Evolutionary conservation across 2,329 filamentous ascomycete genomes (phyloP).

Genomic region (Hypoxylon sp.): DNA sequence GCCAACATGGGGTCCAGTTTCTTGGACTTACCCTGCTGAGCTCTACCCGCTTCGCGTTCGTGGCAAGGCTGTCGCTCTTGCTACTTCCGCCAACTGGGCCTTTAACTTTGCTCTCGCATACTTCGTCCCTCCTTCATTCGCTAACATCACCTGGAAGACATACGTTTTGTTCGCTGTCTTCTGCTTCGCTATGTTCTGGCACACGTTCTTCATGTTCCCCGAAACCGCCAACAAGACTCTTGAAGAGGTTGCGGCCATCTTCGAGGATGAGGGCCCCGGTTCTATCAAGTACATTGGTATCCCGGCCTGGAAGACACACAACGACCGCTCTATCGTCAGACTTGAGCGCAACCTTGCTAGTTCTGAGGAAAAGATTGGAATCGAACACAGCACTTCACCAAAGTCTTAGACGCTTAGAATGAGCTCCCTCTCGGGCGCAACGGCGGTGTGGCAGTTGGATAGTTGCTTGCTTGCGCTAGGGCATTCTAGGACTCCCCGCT

Average conservation of each 20-base stretch:
- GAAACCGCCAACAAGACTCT: slow-evolving; percentile 70
- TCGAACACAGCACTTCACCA: slow-evolving; percentile 43
- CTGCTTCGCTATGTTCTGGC: slow-evolving; percentile 64
- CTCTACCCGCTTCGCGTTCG: slow-evolving; percentile 63
- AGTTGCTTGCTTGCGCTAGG: slow-evolving; percentile 4
- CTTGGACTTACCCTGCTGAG: slow-evolving; percentile 65
- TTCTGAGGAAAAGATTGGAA: slow-evolving; percentile 55
- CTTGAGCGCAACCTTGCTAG: slow-evolving; percentile 56
- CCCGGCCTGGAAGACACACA: slow-evolving; percentile 61
- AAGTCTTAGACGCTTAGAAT: slow-evolving; percentile 33
- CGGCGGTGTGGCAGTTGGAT: neutral
- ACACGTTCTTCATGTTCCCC: slow-evolving; percentile 70
- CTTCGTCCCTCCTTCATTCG: slow-evolving; percentile 64
- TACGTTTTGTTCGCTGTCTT: slow-evolving; percentile 69
- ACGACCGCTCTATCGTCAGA: slow-evolving; percentile 53
- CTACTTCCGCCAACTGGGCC: slow-evolving; percentile 66
- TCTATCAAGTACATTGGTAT: slow-evolving; percentile 59
- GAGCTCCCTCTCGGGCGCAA: slow-evolving; percentile 8
- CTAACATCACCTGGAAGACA: slow-evolving; percentile 65
- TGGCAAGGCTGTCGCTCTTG: slow-evolving; percentile 68
- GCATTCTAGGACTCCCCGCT: slow-evolving; percentile 39
- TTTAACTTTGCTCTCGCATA: slow-evolving; percentile 67
- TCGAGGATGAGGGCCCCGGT: slow-evolving; percentile 58
- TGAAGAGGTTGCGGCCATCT: slow-evolving; percentile 67
- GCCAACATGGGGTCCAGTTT: slow-evolving; percentile 60